A percentile compares a stretch with the other conserved stretches of the same genome.
Evolutionary conservation across 1,139 yeast species (phyloP).

Genomic region (Sugiyamaella paludigena): DNA sequence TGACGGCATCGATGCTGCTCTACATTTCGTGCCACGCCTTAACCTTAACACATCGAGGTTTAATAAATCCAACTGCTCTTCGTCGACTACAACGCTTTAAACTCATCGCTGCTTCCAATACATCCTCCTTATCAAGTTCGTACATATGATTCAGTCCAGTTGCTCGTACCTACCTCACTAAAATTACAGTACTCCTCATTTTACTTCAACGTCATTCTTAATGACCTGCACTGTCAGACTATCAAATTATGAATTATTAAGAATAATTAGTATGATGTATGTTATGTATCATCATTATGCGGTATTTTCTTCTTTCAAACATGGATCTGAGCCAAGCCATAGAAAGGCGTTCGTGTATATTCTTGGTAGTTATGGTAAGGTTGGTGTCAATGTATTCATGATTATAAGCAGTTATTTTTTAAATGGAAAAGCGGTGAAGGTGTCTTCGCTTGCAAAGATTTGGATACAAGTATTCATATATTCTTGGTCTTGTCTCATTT

Average conservation of each 20-base stretch:
- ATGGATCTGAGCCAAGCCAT: neutral
- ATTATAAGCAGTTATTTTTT: slow-evolving; percentile 13
- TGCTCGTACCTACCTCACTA: no score
- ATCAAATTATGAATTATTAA: slow-evolving; percentile 14
- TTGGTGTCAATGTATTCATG: slow-evolving; percentile 13
- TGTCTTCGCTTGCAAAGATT: slow-evolving; percentile 5
- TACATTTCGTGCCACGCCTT: no score
- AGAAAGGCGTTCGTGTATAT: neutral
- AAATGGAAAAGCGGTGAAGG: slow-evolving; percentile 1
- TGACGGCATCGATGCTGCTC: no score
- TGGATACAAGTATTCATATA: slow-evolving; percentile 13
- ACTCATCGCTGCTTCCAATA: no score
- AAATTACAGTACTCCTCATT: no score
- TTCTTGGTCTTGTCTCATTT: slow-evolving; percentile 3
- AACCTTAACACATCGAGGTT: no score
- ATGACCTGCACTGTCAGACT: slow-evolving; percentile 4
- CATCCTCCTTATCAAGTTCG: no score
- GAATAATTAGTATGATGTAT: slow-evolving; percentile 10
- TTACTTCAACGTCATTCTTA: no score
- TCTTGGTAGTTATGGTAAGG: slow-evolving; percentile 7
- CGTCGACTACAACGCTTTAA: no score
- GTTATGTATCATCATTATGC: slow-evolving; percentile 13
- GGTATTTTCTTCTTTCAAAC: neutral
- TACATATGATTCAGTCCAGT: no score
- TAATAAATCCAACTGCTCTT: no score